Percentiles rank a stretch among this genome's conserved stretches.
Evolutionary conservation across 805 yeast species (phyloP).

Genomic region (Debaryomyces prosopidis): DNA sequence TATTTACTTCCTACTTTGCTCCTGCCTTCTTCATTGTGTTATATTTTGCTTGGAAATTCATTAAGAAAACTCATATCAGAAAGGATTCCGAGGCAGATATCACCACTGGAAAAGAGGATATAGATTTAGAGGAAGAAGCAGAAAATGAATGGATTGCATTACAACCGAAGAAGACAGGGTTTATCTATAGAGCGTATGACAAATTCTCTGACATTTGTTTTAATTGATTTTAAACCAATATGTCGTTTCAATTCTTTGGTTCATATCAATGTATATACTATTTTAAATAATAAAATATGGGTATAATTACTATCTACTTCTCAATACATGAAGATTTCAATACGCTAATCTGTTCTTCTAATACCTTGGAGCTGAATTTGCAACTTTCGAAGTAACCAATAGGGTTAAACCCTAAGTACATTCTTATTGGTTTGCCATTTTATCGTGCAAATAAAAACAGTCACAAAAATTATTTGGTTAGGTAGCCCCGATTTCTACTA

Average conservation of each 20-base stretch:
- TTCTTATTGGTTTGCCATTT: no score
- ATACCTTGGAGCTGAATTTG: no score
- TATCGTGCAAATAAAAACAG: no score
- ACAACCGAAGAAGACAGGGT: constrained; percentile 20
- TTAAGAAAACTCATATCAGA: constrained; percentile 31
- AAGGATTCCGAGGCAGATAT: constrained; percentile 32
- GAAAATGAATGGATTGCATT: constrained; percentile 21
- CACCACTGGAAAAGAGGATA: constrained; percentile 32
- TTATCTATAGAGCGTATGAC: constrained; percentile 19
- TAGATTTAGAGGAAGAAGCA: constrained; percentile 35
- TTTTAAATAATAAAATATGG: no score
- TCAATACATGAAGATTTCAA: no score
- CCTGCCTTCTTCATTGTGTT: constrained; percentile 28
- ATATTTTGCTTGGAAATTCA: constrained; percentile 32
- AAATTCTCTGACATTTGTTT: constrained; percentile 22
- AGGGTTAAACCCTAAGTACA: no score
- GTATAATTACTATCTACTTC: no score
- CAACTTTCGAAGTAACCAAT: no score
- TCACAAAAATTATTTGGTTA: background rate
- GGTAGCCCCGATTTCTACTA: background rate
- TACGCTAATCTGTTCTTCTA: no score
- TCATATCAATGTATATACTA: no score
- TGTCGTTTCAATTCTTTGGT: background rate
- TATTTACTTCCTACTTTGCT: constrained; percentile 40
- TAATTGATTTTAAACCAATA: constrained; percentile 11